Evolutionary conservation across 176 grass and related monocot genomes (phyloP).

Genomic region (Alloteropsis semialata): DNA sequence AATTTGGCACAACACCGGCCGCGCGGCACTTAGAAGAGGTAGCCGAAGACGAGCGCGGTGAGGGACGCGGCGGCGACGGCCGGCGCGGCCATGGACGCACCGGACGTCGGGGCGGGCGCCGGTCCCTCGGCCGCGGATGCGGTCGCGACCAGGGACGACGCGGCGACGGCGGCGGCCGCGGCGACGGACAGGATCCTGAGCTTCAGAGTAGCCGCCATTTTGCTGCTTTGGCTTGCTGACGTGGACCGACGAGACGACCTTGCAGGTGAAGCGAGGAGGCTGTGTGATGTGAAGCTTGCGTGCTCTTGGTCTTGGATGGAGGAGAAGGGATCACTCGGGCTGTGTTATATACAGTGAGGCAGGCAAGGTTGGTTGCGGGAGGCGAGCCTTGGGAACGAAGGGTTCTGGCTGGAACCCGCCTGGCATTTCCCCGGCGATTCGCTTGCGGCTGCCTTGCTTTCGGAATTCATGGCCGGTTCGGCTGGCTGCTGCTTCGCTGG

Average conservation of each 20-base stretch:
- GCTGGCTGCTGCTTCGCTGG: slow-evolving; percentile 19
- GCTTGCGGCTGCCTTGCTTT: background rate
- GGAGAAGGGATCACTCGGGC: background rate
- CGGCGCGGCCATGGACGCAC: slow-evolving; percentile 18
- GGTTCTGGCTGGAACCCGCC: slow-evolving; percentile 27
- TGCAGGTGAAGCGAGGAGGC: background rate
- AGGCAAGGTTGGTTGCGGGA: background rate
- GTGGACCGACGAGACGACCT: background rate
- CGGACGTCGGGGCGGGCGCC: slow-evolving; percentile 38
- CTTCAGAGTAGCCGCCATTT: slow-evolving; percentile 46
- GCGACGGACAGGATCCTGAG: slow-evolving; percentile 40
- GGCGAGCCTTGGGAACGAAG: slow-evolving; percentile 24
- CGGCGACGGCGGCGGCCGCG: background rate
- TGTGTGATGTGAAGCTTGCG: background rate
- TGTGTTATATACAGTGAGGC: background rate
- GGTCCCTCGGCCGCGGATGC: slow-evolving; percentile 28
- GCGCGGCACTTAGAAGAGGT: slow-evolving; percentile 22
- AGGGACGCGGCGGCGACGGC: slow-evolving; percentile 36
- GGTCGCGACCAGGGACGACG: slow-evolving; percentile 18
- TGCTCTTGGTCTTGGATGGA: background rate
- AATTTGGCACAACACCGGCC: background rate
- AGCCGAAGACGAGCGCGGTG: slow-evolving; percentile 33
- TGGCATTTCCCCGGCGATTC: slow-evolving; percentile 11
- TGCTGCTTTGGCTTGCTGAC: background rate
- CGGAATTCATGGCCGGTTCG: background rate